Conservation (phyloP, 257 asterid species). For the Mentha longifolia region DNA sequence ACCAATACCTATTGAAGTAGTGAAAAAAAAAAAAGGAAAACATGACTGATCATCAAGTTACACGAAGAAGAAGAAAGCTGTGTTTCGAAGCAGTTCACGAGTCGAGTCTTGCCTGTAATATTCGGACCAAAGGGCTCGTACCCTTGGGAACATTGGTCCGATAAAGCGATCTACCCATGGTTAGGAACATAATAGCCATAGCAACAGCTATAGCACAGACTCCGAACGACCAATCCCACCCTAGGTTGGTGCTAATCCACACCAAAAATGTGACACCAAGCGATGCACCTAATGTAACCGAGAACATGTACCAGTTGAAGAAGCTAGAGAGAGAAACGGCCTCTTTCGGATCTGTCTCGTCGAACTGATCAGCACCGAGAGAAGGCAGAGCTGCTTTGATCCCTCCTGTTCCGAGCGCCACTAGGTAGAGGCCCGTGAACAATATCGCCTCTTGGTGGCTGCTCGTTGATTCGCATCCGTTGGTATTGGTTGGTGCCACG, state of each 20-base stretch:
- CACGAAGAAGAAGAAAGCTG: background rate
- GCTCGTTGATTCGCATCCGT: slow-evolving; percentile 50
- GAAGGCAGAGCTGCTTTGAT: slow-evolving; percentile 73
- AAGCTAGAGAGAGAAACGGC: slow-evolving; percentile 65
- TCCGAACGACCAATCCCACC: slow-evolving; percentile 85
- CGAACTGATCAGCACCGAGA: slow-evolving; percentile 79
- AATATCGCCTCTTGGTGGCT: slow-evolving; percentile 52
- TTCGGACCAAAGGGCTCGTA: slow-evolving; percentile 57
- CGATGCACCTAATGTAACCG: slow-evolving; percentile 55
- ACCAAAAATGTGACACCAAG: slow-evolving; percentile 73
- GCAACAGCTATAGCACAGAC: slow-evolving; percentile 57
- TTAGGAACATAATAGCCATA: slow-evolving; percentile 47
- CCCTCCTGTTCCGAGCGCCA: slow-evolving; percentile 70
- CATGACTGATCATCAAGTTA: background rate
- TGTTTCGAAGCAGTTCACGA: background rate
- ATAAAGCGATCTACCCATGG: slow-evolving; percentile 57
- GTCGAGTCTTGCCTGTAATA: slow-evolving; percentile 48
- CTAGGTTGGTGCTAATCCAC: slow-evolving; percentile 67
- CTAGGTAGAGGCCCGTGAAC: slow-evolving; percentile 59
- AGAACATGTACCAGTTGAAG: slow-evolving; percentile 73
- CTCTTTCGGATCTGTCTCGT: slow-evolving; percentile 54
- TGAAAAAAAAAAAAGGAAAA: background rate
- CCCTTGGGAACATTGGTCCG: slow-evolving; percentile 58
- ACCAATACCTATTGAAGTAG: slow-evolving; percentile 58
- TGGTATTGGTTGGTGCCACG: slow-evolving; percentile 28